Evolutionary conservation across 305 asterid genomes (phyloP).

Genomic region (Solanum hybrid): DNA sequence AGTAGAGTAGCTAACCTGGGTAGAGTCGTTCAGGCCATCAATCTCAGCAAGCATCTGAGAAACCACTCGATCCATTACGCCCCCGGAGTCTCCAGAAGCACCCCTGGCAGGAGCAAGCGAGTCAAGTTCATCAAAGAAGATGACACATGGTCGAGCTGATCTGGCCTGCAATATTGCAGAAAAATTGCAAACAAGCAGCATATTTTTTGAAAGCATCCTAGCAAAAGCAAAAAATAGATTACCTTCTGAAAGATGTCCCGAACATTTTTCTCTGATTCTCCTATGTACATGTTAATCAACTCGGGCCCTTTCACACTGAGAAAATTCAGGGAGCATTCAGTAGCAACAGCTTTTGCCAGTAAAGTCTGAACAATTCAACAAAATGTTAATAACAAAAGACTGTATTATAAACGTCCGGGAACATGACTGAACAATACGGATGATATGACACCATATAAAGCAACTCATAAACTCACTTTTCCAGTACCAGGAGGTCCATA

Average conservation of each 20-base stretch:
- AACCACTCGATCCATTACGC: slow-evolving; percentile 96
- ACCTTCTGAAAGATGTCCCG: slow-evolving; percentile 98
- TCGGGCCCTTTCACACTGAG: slow-evolving; percentile 97
- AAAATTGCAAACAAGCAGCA: neutral
- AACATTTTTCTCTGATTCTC: slow-evolving; percentile 91
- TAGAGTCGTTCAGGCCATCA: slow-evolving; percentile 83
- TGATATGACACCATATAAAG: neutral
- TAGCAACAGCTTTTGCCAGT: slow-evolving; percentile 98
- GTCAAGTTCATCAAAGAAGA: slow-evolving; percentile 95
- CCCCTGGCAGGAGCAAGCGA: slow-evolving; percentile 99
- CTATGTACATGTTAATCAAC: slow-evolving; percentile 96
- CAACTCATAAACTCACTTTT: slow-evolving; percentile 46
- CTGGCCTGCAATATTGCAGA: slow-evolving; percentile 56
- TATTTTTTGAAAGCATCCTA: neutral
- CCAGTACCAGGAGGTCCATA: slow-evolving; percentile 99
- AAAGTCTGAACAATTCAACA: slow-evolving; percentile 58
- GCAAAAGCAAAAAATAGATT: slow-evolving; percentile 13
- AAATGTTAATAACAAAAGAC: neutral
- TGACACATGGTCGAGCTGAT: slow-evolving; percentile 98
- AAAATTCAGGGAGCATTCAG: slow-evolving; percentile 95
- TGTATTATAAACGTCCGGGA: neutral
- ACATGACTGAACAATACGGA: neutral
- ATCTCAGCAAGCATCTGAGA: slow-evolving; percentile 99
- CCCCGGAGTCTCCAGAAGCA: slow-evolving; percentile 98
- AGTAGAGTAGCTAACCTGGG: slow-evolving; percentile 47